These are phyloP conservation scores for Schwanniomyces yamadae DNA, from an alignment of 805 yeast genomes.

Conservation along the genomic window DNA sequence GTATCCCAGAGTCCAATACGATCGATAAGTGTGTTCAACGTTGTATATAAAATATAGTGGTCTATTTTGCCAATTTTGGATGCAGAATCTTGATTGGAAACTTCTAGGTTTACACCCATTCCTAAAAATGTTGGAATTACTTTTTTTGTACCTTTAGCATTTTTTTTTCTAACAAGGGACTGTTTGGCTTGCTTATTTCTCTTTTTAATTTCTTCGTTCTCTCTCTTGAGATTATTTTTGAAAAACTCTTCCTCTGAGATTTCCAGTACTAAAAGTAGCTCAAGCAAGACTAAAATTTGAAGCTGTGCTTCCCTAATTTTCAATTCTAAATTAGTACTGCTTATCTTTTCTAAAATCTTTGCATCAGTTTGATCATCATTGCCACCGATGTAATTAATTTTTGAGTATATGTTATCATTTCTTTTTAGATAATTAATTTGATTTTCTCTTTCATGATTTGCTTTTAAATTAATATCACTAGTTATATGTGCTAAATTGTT, in stretches of 20 bases:
- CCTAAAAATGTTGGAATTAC: conserved; percentile 46
- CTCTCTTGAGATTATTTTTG: conserved; percentile 21
- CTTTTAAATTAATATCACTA: conserved; percentile 1
- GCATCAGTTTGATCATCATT: not conserved
- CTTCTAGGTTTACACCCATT: conserved; percentile 25
- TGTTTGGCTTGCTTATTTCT: conserved; percentile 17
- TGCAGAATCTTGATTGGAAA: not conserved
- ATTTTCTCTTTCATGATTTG: conserved; percentile 20
- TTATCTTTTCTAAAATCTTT: conserved; percentile 17
- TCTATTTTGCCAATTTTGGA: conserved; percentile 1
- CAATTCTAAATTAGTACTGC: conserved; percentile 35
- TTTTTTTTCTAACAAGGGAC: conserved; percentile 21
- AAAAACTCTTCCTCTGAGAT: conserved; percentile 37
- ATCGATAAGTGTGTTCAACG: conserved; percentile 48
- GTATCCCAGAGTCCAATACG: conserved; percentile 56
- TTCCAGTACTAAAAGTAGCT: conserved; percentile 35
- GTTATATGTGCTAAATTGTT: not conserved
- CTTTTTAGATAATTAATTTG: conserved; percentile 15
- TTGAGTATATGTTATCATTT: conserved; percentile 3
- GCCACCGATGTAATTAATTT: not conserved
- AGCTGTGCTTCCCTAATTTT: conserved; percentile 58
- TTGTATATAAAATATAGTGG: conserved; percentile 16
- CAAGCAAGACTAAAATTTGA: conserved; percentile 50
- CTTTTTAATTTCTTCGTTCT: conserved; percentile 25
- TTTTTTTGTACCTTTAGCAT: conserved; percentile 17